phyloP scores from a whole-genome alignment of 2,329 filamentous ascomycete genomes.

The Microdochium nivale region DNA sequence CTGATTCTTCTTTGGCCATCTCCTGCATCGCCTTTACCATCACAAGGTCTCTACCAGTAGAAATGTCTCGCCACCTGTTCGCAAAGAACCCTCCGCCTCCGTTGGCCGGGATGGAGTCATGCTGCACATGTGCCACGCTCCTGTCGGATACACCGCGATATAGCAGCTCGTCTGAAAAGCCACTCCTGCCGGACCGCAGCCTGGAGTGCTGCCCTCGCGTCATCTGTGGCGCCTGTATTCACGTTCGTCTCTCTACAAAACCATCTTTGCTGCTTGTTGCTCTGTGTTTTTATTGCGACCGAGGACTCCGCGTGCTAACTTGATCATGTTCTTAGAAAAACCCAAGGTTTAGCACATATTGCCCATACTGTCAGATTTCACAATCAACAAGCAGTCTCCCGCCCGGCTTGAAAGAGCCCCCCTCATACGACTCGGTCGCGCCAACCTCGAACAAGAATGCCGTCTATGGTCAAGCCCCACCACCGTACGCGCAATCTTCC shows the following conservation, averaged over 20 bases:
- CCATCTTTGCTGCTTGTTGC: too few species aligned
- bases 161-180: conserved; percentile 50
- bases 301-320: neutral
- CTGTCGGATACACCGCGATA: conserved; percentile 45
- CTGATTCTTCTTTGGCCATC: too few species aligned
- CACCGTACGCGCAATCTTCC: conserved; percentile 24
- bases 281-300: too few species aligned
- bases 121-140: conserved; percentile 62
- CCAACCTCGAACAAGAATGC: conserved; percentile 16
- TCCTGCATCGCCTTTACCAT: too few species aligned
- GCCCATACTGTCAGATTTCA: conserved; percentile 72
- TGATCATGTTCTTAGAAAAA: conserved; percentile 39
- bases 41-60: neutral
- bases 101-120: conserved; percentile 31
- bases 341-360: conserved; percentile 55
- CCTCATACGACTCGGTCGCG: conserved; percentile 44
- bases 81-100: neutral
- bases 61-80: neutral
- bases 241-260: conserved; percentile 31
- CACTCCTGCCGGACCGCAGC: conserved; percentile 47
- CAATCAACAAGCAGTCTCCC: conserved; percentile 45
- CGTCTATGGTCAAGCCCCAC: conserved; percentile 20
- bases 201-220: conserved; percentile 61
- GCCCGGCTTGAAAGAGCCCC: conserved; percentile 60
- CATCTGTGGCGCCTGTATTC: conserved; percentile 64